phyloP scores from a whole-genome alignment of 164 flowering plant species.

The Brasenia schreberi region DNA sequence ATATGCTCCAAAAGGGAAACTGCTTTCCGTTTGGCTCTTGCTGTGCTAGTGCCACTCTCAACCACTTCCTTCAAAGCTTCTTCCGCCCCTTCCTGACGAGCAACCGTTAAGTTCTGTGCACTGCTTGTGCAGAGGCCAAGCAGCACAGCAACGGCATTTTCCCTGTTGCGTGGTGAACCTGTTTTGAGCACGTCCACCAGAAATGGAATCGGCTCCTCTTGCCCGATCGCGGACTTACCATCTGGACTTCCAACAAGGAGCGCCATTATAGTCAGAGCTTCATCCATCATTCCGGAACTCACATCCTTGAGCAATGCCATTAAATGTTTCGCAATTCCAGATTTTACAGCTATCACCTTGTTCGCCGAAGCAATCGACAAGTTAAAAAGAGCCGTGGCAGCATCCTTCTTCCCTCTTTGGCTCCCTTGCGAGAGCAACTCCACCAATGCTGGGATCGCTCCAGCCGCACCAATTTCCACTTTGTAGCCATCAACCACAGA shows the following conservation, averaged over 20 bases:
- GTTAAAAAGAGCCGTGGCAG: constrained; percentile 19
- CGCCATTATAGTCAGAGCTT: constrained; percentile 16
- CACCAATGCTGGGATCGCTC: constrained; percentile 18
- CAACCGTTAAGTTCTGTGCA: constrained; percentile 7
- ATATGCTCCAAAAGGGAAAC: constrained; percentile 13
- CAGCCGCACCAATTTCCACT: constrained; percentile 19
- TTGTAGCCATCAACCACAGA: constrained; percentile 17
- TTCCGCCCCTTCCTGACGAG: constrained; percentile 15
- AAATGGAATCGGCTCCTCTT: constrained; percentile 13
- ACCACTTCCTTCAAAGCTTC: constrained; percentile 16
- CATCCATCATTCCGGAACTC: constrained; percentile 20
- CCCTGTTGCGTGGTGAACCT: constrained; percentile 18
- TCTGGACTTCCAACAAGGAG: constrained; percentile 14
- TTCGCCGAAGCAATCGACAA: constrained; percentile 10
- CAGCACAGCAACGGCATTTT: constrained; percentile 15
- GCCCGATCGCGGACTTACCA: constrained; percentile 14
- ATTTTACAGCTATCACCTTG: constrained; percentile 18
- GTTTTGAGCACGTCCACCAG: constrained; percentile 14
- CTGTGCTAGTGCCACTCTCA: constrained; percentile 17
- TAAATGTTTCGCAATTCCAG: constrained; percentile 14
- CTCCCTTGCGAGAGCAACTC: constrained; percentile 17
- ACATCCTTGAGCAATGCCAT: constrained; percentile 15
- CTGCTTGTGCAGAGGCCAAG: constrained; percentile 11
- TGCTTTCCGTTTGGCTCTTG: constrained; percentile 16
- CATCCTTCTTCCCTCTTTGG: constrained; percentile 20